Evolutionary conservation across 108 stramenopile species (phyloP), one percentile per base, ranked within the genome.

Genomic region (Pseudonitzschia delicatissima): DNA sequence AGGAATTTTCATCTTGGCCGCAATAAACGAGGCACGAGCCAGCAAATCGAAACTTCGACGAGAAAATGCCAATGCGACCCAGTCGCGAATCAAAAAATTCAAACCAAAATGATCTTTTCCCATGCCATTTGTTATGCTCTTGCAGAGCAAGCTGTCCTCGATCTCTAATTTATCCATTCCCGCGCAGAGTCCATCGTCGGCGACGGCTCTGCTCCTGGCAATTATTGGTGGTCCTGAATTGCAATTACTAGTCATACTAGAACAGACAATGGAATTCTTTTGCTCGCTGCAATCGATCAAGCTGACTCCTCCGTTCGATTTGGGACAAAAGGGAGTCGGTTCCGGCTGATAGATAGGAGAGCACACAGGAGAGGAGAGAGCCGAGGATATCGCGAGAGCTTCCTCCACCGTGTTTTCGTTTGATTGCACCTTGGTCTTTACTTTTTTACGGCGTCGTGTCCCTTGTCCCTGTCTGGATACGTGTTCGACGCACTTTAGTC

Each of bases 11-110:
- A 31, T 34, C 17, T 44, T 62, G 5, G 39, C 26, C 9, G 68
- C 68, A 28, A 69, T 25, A 21, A 37, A 37, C 3, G 31, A 45
- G 0, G 68, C 68, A 5, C 48, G 42, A 34, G 59, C 68, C 26
- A 60, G 20, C 15, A 69, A 27, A 15, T 18, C 18, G 34, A 69
- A 69, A 36, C 45, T 48, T 13, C 68, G 59, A 29, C 60, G 68
- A 12, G n/a, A 28, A 37, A 69, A 53, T 36, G 68, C 25, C 4
- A 69, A 45, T 7, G 42, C 58, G n/a, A 69, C n/a, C 68, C 68
- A 69, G 2, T 3, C 2, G 7, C 68, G 68, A 13, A 69, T 23
- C 5, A 69, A 13, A 29, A 62, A 60, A 21, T 62, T 28, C 42
- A 69, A 26, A 2, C 59, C 68, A 40, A 45, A 69, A 21, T 69